phyloP scores from a whole-genome alignment of 2,329 filamentous ascomycete genomes.

The Verruconis gallopava region DNA sequence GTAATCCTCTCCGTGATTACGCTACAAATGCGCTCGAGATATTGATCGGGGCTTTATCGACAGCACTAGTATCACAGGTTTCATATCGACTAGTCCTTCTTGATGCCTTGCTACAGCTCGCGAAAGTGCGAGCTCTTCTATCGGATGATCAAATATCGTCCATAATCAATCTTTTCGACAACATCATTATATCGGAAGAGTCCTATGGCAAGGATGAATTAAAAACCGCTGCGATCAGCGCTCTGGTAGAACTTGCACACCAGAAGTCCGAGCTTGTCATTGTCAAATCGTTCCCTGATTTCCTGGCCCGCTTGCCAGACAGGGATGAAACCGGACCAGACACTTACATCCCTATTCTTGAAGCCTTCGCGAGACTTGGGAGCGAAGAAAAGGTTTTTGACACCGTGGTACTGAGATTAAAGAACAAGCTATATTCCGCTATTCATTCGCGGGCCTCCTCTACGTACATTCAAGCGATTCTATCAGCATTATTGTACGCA shows the following conservation, averaged over 20 bases:
- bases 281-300: constrained; percentile 52
- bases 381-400: constrained; percentile 50
- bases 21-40: constrained; percentile 28
- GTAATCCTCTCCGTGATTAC: constrained; percentile 28
- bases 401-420: constrained; percentile 47
- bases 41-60: constrained; percentile 30
- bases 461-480: constrained; percentile 44
- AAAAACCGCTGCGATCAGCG: constrained; percentile 44
- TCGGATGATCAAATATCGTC: constrained; percentile 30
- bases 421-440: constrained; percentile 48
- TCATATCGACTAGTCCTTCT: constrained; percentile 35
- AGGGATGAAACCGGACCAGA: constrained; percentile 29
- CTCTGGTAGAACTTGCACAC: constrained; percentile 47
- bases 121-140: constrained; percentile 28
- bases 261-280: constrained; percentile 49
- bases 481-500: constrained; percentile 49
- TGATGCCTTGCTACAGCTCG: constrained; percentile 31
- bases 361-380: constrained; percentile 51
- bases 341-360: constrained; percentile 43
- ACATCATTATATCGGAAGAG: constrained; percentile 47
- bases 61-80: constrained; percentile 33
- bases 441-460: constrained; percentile 38
- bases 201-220: constrained; percentile 43
- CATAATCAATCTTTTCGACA: constrained; percentile 47
- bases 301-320: constrained; percentile 51